phyloP scores from a whole-genome alignment of 2,329 filamentous ascomycete species.

The Neofusicoccum sp. region DNA sequence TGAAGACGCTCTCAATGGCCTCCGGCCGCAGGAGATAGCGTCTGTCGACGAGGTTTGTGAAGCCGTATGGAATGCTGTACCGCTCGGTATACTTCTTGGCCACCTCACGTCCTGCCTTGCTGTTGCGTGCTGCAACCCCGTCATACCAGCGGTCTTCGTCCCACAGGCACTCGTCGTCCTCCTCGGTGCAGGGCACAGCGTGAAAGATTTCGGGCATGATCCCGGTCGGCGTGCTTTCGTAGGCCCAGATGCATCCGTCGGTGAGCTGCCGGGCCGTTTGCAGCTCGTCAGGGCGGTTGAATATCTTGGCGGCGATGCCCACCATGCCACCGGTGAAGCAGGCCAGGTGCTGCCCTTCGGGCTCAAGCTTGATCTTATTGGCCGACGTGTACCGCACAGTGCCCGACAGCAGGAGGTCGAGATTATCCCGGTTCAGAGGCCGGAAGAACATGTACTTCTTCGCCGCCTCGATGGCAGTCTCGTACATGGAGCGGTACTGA shows the following conservation, averaged over 20 bases:
- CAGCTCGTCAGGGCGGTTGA: conserved; percentile 50
- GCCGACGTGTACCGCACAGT: conserved; percentile 46
- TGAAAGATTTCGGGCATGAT: conserved; percentile 55
- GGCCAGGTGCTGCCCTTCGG: conserved; percentile 51
- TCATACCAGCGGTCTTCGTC: conserved; percentile 44
- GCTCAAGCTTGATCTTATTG: conserved; percentile 42
- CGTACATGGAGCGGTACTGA: conserved; percentile 73
- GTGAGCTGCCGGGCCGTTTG: conserved; percentile 50
- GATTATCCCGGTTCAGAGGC: conserved; percentile 66
- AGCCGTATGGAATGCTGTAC: conserved; percentile 34
- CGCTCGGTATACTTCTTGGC: conserved; percentile 31
- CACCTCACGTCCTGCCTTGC: conserved; percentile 28
- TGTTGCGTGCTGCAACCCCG: conserved; percentile 27
- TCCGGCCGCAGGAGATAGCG: conserved; percentile 36
- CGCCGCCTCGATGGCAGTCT: conserved; percentile 63
- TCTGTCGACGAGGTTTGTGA: conserved; percentile 28
- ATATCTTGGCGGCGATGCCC: conserved; percentile 52
- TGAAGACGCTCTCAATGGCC: conserved; percentile 76
- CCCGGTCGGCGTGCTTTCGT: conserved; percentile 48
- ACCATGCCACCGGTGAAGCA: conserved; percentile 59
- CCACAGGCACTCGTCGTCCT: conserved; percentile 44
- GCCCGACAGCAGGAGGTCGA: conserved; percentile 72
- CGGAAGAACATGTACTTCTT: conserved; percentile 74
- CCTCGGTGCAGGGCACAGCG: conserved; percentile 43
- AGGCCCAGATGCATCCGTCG: conserved; percentile 57